Conservation (phyloP, 2,329 filamentous ascomycete species). For the Atkinsonella texensis region DNA sequence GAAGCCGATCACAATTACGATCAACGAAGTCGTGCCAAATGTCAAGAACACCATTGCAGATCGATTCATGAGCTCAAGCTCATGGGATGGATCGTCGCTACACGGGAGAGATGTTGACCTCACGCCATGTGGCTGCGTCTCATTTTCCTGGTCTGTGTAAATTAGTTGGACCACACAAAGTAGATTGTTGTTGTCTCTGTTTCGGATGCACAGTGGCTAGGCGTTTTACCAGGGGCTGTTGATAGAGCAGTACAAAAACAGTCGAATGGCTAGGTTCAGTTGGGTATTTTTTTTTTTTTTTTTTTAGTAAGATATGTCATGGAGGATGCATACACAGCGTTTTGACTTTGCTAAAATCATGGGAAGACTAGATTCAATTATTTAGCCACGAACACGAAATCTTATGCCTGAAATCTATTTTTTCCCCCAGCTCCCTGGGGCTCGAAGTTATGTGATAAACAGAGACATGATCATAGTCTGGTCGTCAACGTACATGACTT, state of each 20-base stretch:
- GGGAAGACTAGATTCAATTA: no score
- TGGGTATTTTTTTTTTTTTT: not conserved
- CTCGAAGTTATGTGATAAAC: no score
- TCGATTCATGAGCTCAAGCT: constrained; percentile 4
- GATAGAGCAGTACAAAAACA: not conserved
- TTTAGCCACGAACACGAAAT: no score
- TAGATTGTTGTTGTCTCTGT: not conserved
- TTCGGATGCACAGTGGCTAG: not conserved
- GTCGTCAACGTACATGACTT: no score
- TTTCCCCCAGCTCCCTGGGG: no score
- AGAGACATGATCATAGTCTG: no score
- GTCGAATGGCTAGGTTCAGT: not conserved
- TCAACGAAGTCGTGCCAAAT: constrained; percentile 24
- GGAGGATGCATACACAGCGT: constrained; percentile 3
- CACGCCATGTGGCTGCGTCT: constrained; percentile 5
- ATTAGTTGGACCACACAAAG: not conserved
- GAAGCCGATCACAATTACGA: constrained; percentile 28
- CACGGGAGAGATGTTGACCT: constrained; percentile 4
- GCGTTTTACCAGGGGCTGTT: not conserved
- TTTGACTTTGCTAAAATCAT: not conserved
- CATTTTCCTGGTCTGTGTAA: constrained; percentile 6
- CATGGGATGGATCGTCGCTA: constrained; percentile 1
- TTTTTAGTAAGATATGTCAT: not conserved
- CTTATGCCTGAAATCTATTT: no score
- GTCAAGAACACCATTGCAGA: not conserved